A percentile compares a stretch with the other conserved stretches of the same genome.
Conservation (phyloP, 1,284 basidiomycete species). For the Hortiboletus rubellus region DNA sequence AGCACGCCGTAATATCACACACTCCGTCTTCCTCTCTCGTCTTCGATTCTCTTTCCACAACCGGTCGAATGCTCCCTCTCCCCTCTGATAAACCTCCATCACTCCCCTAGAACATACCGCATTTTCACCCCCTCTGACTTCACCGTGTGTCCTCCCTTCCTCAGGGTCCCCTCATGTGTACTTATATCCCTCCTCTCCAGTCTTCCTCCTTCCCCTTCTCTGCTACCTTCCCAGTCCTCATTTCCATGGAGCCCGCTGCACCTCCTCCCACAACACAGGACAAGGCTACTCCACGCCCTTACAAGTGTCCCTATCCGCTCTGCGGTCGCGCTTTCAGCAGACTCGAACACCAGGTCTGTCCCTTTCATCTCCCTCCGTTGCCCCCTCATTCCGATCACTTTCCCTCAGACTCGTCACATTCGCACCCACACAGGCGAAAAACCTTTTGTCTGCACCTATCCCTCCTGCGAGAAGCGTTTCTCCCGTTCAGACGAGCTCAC, state of each 20-base stretch:
- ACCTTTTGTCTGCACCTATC: slow-evolving; percentile 91
- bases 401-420: slow-evolving; percentile 87
- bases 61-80: slow-evolving; percentile 15
- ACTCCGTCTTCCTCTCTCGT: slow-evolving; percentile 15
- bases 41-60: slow-evolving; percentile 30
- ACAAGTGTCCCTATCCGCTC: slow-evolving; percentile 93
- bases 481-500: slow-evolving; percentile 97
- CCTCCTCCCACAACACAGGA: slow-evolving; percentile 36
- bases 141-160: slow-evolving; percentile 26
- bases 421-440: slow-evolving; percentile 99
- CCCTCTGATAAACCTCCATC: slow-evolving; percentile 25
- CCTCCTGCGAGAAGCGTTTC: slow-evolving; percentile 98
- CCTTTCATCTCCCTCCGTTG: slow-evolving; percentile 13
- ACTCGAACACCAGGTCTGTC: slow-evolving; percentile 86
- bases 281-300: slow-evolving; percentile 73
- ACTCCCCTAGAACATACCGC: slow-evolving; percentile 22
- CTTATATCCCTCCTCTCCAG: slow-evolving; percentile 31
- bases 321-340: slow-evolving; percentile 90
- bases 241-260: slow-evolving; percentile 26
- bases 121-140: slow-evolving; percentile 15
- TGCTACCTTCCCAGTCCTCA: slow-evolving; percentile 14
- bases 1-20: slow-evolving; percentile 31
- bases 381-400: slow-evolving; percentile 21
- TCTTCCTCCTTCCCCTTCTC: slow-evolving; percentile 20
- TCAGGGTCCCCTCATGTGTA: slow-evolving; percentile 26